Evolutionary conservation across 1,284 basidiomycete genomes (phyloP), one percentile per base, ranked within the genome.

Genomic region (Acaromyces ingoldii): DNA sequence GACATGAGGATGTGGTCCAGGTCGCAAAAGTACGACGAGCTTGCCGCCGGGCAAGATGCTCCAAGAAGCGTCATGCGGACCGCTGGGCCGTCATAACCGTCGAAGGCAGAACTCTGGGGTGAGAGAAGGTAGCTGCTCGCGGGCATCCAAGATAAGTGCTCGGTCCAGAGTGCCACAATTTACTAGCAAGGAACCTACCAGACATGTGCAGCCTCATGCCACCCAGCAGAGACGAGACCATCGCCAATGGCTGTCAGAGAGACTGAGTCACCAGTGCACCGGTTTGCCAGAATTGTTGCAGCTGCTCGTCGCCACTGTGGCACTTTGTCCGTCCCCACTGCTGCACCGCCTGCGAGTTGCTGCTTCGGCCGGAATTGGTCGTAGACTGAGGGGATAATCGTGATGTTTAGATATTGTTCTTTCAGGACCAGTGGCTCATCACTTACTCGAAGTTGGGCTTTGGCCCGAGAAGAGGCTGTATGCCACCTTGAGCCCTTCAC

Each of bases 161-260:
- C 19, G 31, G 31, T 25, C 11, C 4, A 19, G 41, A 48, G 4
- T 37, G 26, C 17, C 17, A 47, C 43, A 44, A 47, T 7, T 46
- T 22, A 46, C 44, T 34, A 52, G 58, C 19, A 13, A 30, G 17
- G 63, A 77, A 65, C 77, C 58, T 71, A 93, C 91, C 92, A 97
- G 53, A 82, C 84, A 79, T 98, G 92, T 13, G 91, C 90, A 6
- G 91, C 91, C 65, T 92, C 87, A 5, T 83, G 76, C 77, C 89
- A 84, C 39, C 87, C 82, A 58, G 87, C 84, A 2, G 82, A 79
- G 36, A 81, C 74, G 30, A 98, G 80, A 58, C 85, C 85, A 70
- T 93, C 89, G 28, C 92, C 95, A 2, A 99, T 81, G 15, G 88
- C 83, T 28, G 89, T 88, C 57, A 98, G 76, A 11, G 88, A 85